phyloP scores from a whole-genome alignment of 2,329 filamentous ascomycete species.

The Salinomyces thailandicus region DNA sequence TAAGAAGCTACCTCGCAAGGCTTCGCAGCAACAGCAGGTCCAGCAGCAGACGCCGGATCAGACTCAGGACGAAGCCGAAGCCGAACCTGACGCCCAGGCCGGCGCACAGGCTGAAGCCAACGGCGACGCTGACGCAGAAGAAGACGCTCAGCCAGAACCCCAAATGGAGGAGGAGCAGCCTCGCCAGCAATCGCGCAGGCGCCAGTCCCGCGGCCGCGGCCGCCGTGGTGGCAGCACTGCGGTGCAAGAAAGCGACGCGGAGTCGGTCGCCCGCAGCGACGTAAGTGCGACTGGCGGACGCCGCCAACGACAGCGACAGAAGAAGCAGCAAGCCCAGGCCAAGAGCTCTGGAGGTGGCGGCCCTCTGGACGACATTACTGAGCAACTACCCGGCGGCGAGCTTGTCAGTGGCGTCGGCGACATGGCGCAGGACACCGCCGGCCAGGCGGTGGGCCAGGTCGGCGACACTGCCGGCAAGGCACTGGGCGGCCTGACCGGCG shows the following conservation, averaged over 20 bases:
- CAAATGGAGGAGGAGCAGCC: constrained; percentile 31
- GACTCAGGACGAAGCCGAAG: constrained; percentile 11
- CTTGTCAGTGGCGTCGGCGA: constrained; percentile 43
- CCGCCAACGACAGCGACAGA: constrained; percentile 44
- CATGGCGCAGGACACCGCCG: constrained; percentile 47
- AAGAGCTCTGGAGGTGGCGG: constrained; percentile 33
- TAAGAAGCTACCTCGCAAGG: constrained; percentile 40
- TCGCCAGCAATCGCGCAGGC: constrained; percentile 36
- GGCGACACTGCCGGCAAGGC: constrained; percentile 36
- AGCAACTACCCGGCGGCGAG: constrained; percentile 43
- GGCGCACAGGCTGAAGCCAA: constrained; percentile 24
- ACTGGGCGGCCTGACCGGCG: constrained; percentile 39
- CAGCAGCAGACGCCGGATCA: constrained; percentile 38
- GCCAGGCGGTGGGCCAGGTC: constrained; percentile 34
- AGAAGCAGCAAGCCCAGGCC: constrained; percentile 34
- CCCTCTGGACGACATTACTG: constrained; percentile 46
- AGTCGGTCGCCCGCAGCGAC: constrained; percentile 45
- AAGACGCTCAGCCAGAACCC: constrained; percentile 29
- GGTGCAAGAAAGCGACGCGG: constrained; percentile 39
- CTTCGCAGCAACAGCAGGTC: constrained; percentile 31
- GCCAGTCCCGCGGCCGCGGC: constrained; percentile 41
- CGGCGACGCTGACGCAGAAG: constrained; percentile 32
- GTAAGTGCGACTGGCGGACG: constrained; percentile 44
- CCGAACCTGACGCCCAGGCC: constrained; percentile 23
- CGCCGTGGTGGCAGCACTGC: constrained; percentile 26